Evolutionary conservation across 2,329 filamentous ascomycete genomes (phyloP).

Genomic region (Curvularia eragrostidis): DNA sequence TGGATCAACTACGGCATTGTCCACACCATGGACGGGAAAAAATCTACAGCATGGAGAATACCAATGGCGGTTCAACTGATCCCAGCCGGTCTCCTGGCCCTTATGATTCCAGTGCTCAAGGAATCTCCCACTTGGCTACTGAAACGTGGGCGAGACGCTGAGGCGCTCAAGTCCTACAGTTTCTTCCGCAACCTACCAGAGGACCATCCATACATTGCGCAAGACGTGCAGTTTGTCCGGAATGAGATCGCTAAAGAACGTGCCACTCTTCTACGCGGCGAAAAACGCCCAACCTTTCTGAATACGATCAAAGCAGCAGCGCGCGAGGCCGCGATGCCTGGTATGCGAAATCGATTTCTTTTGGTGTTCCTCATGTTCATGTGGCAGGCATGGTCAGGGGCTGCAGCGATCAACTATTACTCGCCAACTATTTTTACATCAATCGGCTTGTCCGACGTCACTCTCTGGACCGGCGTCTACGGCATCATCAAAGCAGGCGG

Average conservation of each 20-base stretch:
- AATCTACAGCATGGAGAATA: conserved; percentile 67
- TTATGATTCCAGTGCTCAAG: conserved; percentile 44
- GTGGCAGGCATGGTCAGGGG: conserved; percentile 46
- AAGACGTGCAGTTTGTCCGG: conserved; percentile 45
- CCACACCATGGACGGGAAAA: conserved; percentile 51
- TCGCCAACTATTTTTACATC: conserved; percentile 47
- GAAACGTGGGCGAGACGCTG: conserved; percentile 42
- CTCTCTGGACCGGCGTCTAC: conserved; percentile 49
- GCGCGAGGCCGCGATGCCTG: conserved; percentile 40
- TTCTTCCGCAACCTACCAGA: conserved; percentile 56
- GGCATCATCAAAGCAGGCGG: conserved; percentile 48
- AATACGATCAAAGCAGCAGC: conserved; percentile 41
- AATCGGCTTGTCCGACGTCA: conserved; percentile 46
- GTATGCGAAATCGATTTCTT: conserved; percentile 52
- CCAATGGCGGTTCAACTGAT: conserved; percentile 61
- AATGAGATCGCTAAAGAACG: conserved; percentile 42
- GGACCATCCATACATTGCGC: conserved; percentile 51
- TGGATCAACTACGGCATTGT: conserved; percentile 53
- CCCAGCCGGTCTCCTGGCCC: conserved; percentile 47
- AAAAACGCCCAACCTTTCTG: conserved; percentile 36
- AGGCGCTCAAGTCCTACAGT: conserved; percentile 52
- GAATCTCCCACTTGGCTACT: conserved; percentile 46
- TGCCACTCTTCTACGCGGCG: conserved; percentile 33
- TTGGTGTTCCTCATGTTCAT: conserved; percentile 53
- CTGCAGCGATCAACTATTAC: conserved; percentile 50